Evolutionary conservation across 2,329 filamentous ascomycete genomes (phyloP), one percentile per base, ranked within the genome.

Genomic region (Fusarium sp.): DNA sequence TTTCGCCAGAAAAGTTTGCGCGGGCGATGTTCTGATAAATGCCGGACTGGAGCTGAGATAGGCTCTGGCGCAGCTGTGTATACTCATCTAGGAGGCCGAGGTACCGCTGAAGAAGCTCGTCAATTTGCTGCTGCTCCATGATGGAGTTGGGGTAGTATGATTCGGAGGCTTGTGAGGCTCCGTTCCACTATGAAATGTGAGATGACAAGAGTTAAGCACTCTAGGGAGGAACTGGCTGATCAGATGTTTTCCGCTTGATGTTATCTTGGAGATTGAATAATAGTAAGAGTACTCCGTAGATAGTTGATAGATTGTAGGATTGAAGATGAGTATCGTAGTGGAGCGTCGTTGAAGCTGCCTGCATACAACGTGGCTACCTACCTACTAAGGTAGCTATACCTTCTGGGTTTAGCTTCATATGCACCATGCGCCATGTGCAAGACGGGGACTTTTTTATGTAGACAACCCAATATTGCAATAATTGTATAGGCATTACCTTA

Each of bases 1-100:
- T 82, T 74, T 87, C 83, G n/a, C 87, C 87, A 27, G 86, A 82
- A 78, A 92, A 94, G 79, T 94, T 93, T 64, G 92, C 92, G 58
- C 91, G 86, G n/a, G 92, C 90, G 40, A 94, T 82, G 67, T 82
- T 79, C 56, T 86, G 84, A 73, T 83, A 87, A 67, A 91, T 83
- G 51, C 80, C 79, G 20, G 84, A 80, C 67, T 92, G 85, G 20
- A 86, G 78, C 14, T 76, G 74, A 43, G 82, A 81, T 37, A 94
- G 83, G 43, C 83, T 76, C 25, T 80, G 74, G 61, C 87, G 87
- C 4, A 91, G 84, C 20, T 78, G 77, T 14, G 87, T 86, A 80
- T 94, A 94, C 71, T 88, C 81, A 75, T 94, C 84, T 2, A 94
- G 80, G 2, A 91, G 83, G 54, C 75, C 64, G 11, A 95, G 86